Evolutionary conservation across 1,284 basidiomycete genomes (phyloP).

Genomic region (Chondrostereum purpureum): DNA sequence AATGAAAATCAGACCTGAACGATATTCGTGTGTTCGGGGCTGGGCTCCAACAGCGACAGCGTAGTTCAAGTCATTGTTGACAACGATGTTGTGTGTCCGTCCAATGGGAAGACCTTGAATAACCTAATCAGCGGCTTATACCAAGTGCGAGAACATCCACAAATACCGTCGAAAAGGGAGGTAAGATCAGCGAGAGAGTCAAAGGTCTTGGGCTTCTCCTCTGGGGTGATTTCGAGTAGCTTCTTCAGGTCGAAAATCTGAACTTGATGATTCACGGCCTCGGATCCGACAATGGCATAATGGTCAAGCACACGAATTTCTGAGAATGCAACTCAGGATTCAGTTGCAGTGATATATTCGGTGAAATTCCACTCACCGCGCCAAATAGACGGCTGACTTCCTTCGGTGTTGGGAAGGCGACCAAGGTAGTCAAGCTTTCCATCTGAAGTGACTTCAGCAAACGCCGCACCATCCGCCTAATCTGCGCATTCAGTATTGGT

Average conservation of each 20-base stretch:
- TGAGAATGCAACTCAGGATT: background rate
- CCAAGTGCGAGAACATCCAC: too few relatives aligned
- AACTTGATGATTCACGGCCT: slow-evolving; percentile 17
- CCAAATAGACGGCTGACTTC: slow-evolving; percentile 13
- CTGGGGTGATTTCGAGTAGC: slow-evolving; percentile 12
- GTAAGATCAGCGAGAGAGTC: slow-evolving; percentile 9
- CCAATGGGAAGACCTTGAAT: slow-evolving; percentile 13
- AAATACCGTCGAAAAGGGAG: background rate
- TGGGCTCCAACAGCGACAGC: slow-evolving; percentile 14
- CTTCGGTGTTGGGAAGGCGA: slow-evolving; percentile 16
- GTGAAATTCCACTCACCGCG: slow-evolving; percentile 5
- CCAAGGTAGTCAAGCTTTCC: slow-evolving; percentile 19
- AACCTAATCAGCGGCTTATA: too few relatives aligned
- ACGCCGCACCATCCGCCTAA: slow-evolving; percentile 17
- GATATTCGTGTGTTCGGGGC: slow-evolving; percentile 6
- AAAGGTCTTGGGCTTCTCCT: slow-evolving; percentile 12
- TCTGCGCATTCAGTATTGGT: slow-evolving; percentile 9
- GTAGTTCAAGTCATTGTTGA: slow-evolving; percentile 12
- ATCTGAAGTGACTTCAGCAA: slow-evolving; percentile 15
- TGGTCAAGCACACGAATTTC: slow-evolving; percentile 17
- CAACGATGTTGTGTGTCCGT: slow-evolving; percentile 17
- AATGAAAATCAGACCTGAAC: slow-evolving; percentile 18
- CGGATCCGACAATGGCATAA: slow-evolving; percentile 17
- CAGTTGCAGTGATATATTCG: background rate
- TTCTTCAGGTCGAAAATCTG: slow-evolving; percentile 18